A percentile compares a stretch with the other conserved stretches of the same genome.
These are phyloP conservation scores for Pseudofabraea citricarpa DNA, from an alignment of 2,329 filamentous ascomycete species.

Conservation along the genomic window DNA sequence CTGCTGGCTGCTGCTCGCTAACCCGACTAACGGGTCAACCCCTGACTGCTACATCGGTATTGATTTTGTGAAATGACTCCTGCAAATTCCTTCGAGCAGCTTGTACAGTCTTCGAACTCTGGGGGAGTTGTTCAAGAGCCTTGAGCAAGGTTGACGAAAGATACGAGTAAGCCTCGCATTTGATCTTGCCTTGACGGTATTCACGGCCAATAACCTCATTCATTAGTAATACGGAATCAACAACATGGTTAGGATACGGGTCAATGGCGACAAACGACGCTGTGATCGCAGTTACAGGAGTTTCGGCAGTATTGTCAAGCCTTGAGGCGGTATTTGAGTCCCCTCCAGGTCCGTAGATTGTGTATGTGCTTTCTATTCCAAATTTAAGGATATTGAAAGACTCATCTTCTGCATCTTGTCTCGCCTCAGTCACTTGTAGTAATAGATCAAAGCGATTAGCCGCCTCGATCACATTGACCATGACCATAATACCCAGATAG, in stretches of 20 bases:
- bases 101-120: conserved; percentile 26
- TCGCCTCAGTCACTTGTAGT: conserved; percentile 15
- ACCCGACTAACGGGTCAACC: no score
- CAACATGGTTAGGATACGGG: conserved; percentile 27
- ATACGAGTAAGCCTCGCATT: conserved; percentile 17
- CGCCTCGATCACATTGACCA: conserved; percentile 24
- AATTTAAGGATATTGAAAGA: conserved; percentile 24
- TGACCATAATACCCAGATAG: conserved; percentile 23
- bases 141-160: conserved; percentile 21
- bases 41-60: background rate
- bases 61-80: background rate
- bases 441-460: conserved; percentile 23
- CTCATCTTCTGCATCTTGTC: conserved; percentile 21
- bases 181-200: conserved; percentile 19
- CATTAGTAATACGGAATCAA: conserved; percentile 25
- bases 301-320: background rate
- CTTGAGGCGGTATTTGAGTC: conserved; percentile 2
- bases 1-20: no score
- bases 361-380: conserved; percentile 23
- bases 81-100: background rate
- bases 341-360: conserved; percentile 11
- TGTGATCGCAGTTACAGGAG: background rate
- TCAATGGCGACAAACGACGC: conserved; percentile 26
- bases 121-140: conserved; percentile 23
- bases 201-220: conserved; percentile 24